Base-by-base conservation (phyloP, 2,329 filamentous ascomycete genomes). In the Hyphodiscus sp. region DNA sequence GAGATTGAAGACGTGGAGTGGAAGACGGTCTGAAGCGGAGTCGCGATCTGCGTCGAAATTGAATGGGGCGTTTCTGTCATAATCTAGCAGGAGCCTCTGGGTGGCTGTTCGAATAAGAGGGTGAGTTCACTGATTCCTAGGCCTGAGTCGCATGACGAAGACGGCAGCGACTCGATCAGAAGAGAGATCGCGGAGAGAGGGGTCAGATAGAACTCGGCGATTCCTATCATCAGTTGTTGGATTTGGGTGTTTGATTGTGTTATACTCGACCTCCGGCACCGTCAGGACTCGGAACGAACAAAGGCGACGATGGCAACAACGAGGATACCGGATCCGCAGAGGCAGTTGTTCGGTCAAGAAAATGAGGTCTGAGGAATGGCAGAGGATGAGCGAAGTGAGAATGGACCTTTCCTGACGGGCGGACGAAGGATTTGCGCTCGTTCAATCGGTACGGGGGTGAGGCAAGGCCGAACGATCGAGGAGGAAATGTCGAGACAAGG, bases 121-220 rank as follows among this genome's bases (percentile, higher is more conserved):
- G 59, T 67, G 56, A 60, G 61, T 69, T 68, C 65, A 69, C 65
- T 62, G 62, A 62, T 64, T 58, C 59, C 59, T 64, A 52, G 58
- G 59, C 63, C 66, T 64, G 67, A 68, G 65, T 68, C 67, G 67
- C 67, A 69, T 69, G 67, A 67, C 67, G 67, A 68, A 68, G 66
- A 65, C 60, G 60, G 62, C 61, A 55, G 61, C 63, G 62, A 67
- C 65, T 66, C 63, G 62, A 65, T 62, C 46, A 57, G 59, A 59
- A 57, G 46, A 48, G 53, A 52, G 59, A 59, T 65, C 63, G 63
- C 63, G 63, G 58, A 56, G 58, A 59, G 59, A 62, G 45, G 20
- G 55, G 47, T 56, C 58, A 57, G 50, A 52, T 56, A 54, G 48
- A 52, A 42, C 30, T 53, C 50, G 54, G 54, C 46, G 52, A 54